Evolutionary conservation across 208 protist species (phyloP).

Genomic region (Acanthamoeba royreba): DNA sequence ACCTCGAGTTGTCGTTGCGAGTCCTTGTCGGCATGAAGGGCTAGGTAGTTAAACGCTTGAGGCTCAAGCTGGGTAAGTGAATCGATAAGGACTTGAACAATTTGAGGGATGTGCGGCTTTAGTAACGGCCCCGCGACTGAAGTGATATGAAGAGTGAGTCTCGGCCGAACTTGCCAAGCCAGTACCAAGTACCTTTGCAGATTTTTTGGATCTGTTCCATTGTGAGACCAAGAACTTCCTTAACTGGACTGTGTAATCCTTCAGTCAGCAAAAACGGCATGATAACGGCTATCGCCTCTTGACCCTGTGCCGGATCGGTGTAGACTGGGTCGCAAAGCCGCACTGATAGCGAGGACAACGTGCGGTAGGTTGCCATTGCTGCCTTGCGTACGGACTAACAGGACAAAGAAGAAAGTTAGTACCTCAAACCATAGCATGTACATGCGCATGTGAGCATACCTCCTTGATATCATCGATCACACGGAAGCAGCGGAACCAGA

Average conservation of each 20-base stretch:
- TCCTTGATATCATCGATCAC: conserved; percentile 54
- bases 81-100: conserved; percentile 53
- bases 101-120: conserved; percentile 51
- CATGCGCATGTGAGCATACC: neutral
- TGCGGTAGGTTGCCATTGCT: conserved; percentile 51
- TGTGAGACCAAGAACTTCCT: neutral
- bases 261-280: conserved; percentile 47
- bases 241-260: conserved; percentile 22
- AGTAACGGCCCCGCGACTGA: conserved; percentile 50
- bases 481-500: conserved; percentile 60
- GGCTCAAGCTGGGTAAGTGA: conserved; percentile 59
- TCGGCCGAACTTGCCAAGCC: neutral
- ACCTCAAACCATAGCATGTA: too few species aligned
- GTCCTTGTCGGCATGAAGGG: conserved; percentile 60
- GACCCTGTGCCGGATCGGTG: conserved; percentile 36
- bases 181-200: conserved; percentile 15
- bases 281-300: conserved; percentile 34
- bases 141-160: conserved; percentile 26
- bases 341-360: conserved; percentile 50
- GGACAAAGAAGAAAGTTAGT: too few species aligned
- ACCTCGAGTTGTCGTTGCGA: conserved; percentile 55
- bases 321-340: conserved; percentile 60
- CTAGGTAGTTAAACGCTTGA: conserved; percentile 61
- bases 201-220: conserved; percentile 40
- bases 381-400: conserved; percentile 66